Percentiles rank a stretch among this genome's conserved stretches.
Conservation (phyloP, 2,329 filamentous ascomycete genomes). For the Plenodomus lindquistii region DNA sequence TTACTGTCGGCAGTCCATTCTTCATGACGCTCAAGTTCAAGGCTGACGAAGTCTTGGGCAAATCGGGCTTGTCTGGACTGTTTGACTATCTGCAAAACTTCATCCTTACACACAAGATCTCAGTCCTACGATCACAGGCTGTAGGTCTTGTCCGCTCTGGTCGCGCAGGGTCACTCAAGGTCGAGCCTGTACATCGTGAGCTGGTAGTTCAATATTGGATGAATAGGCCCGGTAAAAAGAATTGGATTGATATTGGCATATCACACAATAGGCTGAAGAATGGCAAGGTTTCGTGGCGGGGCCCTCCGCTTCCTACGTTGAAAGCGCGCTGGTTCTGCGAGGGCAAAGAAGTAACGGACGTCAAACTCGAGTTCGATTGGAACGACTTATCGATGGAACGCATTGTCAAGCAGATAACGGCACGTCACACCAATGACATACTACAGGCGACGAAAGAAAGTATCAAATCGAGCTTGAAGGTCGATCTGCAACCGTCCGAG, state of each 20-base stretch:
- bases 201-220: constrained; percentile 92
- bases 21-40: constrained; percentile 69
- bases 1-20: constrained; percentile 63
- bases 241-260: constrained; percentile 88
- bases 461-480: constrained; percentile 59
- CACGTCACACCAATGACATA: constrained; percentile 72
- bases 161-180: constrained; percentile 77
- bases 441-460: constrained; percentile 65
- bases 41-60: constrained; percentile 71
- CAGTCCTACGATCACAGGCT: constrained; percentile 78
- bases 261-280: constrained; percentile 61
- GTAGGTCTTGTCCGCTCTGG: constrained; percentile 66
- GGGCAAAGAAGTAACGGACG: constrained; percentile 71
- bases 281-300: constrained; percentile 41
- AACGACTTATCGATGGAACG: constrained; percentile 71
- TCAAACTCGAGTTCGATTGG: constrained; percentile 69
- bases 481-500: constrained; percentile 62
- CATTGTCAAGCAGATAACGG: constrained; percentile 74
- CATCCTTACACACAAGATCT: constrained; percentile 87
- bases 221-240: constrained; percentile 71
- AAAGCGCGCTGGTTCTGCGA: constrained; percentile 82
- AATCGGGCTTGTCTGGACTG: constrained; percentile 75
- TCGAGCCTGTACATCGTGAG: constrained; percentile 79
- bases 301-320: constrained; percentile 47
- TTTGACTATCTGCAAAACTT: constrained; percentile 88